Base-by-base conservation (phyloP, 345 rosid genomes). In the Ailanthus altissimus region DNA sequence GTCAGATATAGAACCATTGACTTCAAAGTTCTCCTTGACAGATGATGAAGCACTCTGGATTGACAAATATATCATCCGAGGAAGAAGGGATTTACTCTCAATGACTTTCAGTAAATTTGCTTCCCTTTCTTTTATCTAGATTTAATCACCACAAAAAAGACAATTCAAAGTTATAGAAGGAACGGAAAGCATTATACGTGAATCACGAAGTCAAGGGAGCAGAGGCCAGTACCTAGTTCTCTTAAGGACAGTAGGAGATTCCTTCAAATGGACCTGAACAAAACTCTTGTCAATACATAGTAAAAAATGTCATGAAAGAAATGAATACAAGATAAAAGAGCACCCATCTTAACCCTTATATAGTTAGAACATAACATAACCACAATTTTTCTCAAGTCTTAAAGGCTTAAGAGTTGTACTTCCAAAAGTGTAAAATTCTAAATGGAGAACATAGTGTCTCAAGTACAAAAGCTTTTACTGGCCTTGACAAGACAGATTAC, bases 261-360 rank as follows among this genome's bases (percentile, higher is more conserved):
- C 89, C 97, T 83, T 91, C 94, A 80, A 93, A 93, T 23, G 98
- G 98, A 87, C 98, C 99, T 93, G 86, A 47, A 71, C 60, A 72
- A 76, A 50, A 70, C 21, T 64, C 63, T 59, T 43, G 12, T 72
- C 11, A 49, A 45, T n/a, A 47, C 21, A 36, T 36, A 51, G 67
- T 28, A 73, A 75, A 72, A 81, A 53, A 81, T 10, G 69, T 57
- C 50, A 60, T 13, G 1, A 64, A 49, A 32, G 76, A 36, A 42
- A 53, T 63, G 49, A 46, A 20, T 25, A 32, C 9, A 49, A 45
- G 6, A n/a, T 46, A 49, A 54, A 67, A 8, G 15, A 71, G 43
- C 62, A 73, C 28, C 11, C 72, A 7, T 9, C 50, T 43, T 12
- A 5, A 60, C 10, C 38, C 54, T 23, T 40, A 58, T 18, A 42